These are phyloP conservation scores for Carex sylvatica DNA, from an alignment of 202 grass and related monocot species.

Conservation along the genomic window DNA sequence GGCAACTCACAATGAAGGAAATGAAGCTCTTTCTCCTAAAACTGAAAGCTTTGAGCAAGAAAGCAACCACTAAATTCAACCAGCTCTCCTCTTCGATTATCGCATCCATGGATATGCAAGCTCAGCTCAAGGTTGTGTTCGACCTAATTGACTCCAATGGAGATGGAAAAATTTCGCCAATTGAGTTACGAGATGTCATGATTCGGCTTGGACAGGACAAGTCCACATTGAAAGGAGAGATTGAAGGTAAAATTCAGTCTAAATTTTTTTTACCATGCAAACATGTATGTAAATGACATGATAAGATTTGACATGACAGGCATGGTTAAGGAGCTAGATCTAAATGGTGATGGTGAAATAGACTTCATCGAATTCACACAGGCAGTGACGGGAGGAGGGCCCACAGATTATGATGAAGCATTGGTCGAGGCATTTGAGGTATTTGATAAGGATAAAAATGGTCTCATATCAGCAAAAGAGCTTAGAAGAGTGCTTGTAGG, in stretches of 20 bases:
- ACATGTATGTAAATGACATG: background rate
- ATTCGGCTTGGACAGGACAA: slow-evolving; percentile 29
- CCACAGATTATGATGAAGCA: background rate
- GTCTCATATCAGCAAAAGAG: slow-evolving; percentile 30
- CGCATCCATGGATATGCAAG: slow-evolving; percentile 23
- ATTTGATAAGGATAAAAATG: slow-evolving; percentile 31
- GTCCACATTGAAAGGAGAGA: slow-evolving; percentile 20
- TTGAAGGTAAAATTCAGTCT: slow-evolving; percentile 26
- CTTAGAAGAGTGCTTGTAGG: slow-evolving; percentile 32
- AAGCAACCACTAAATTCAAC: slow-evolving; percentile 25
- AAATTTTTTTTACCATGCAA: background rate
- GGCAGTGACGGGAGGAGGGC: slow-evolving; percentile 21
- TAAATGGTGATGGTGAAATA: slow-evolving; percentile 30
- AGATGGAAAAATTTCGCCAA: slow-evolving; percentile 35
- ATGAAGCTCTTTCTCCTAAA: slow-evolving; percentile 22
- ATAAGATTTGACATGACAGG: slow-evolving; percentile 6
- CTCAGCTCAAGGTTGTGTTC: slow-evolving; percentile 37
- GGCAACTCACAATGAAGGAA: background rate
- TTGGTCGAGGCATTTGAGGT: slow-evolving; percentile 31
- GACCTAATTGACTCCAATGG: slow-evolving; percentile 36
- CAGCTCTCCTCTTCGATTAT: slow-evolving; percentile 20
- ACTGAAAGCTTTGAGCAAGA: slow-evolving; percentile 24
- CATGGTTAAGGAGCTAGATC: slow-evolving; percentile 35
- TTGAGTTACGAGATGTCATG: slow-evolving; percentile 29
- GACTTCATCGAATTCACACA: slow-evolving; percentile 34